Evolutionary conservation across 495 filamentous ascomycete species (phyloP).

Genomic region (Parathielavia appendiculata): DNA sequence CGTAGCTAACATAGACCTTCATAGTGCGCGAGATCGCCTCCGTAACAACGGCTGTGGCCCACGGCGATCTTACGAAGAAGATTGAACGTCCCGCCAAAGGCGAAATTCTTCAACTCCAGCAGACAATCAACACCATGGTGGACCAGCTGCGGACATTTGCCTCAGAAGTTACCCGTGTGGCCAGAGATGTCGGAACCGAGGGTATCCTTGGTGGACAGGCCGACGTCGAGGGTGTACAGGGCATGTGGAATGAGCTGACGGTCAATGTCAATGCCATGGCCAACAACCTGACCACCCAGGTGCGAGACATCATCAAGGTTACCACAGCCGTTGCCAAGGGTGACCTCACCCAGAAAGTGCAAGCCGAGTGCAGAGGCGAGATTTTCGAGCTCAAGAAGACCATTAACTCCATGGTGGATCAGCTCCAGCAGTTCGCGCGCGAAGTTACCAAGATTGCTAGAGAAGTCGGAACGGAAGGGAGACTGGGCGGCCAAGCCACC

Average conservation of each 20-base stretch:
- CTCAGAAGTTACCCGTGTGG: slow-evolving; percentile 92
- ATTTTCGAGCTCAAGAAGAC: slow-evolving; percentile 93
- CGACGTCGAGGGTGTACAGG: slow-evolving; percentile 79
- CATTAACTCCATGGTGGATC: slow-evolving; percentile 99
- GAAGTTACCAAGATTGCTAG: slow-evolving; percentile 97
- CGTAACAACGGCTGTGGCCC: slow-evolving; percentile 93
- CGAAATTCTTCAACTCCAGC: slow-evolving; percentile 92
- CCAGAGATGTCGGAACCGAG: slow-evolving; percentile 94
- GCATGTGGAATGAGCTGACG: slow-evolving; percentile 93
- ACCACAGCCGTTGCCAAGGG: slow-evolving; percentile 97
- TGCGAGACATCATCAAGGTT: slow-evolving; percentile 95
- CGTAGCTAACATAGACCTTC: slow-evolving; percentile 14
- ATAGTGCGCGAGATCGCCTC: slow-evolving; percentile 91
- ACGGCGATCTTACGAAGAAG: slow-evolving; percentile 93
- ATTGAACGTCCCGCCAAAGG: slow-evolving; percentile 91
- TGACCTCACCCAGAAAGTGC: slow-evolving; percentile 94
- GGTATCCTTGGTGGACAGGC: slow-evolving; percentile 96
- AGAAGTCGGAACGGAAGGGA: slow-evolving; percentile 94
- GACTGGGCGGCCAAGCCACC: slow-evolving; percentile 90
- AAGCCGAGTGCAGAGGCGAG: slow-evolving; percentile 94
- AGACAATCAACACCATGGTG: slow-evolving; percentile 99
- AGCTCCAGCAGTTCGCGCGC: slow-evolving; percentile 91
- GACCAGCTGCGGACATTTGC: slow-evolving; percentile 96
- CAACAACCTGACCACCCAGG: slow-evolving; percentile 94
- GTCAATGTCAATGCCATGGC: slow-evolving; percentile 99